A percentile compares a stretch with the other conserved stretches of the same genome.
phyloP scores from a whole-genome alignment of 2,329 filamentous ascomycete genomes.

The Blastomyces parvus region DNA sequence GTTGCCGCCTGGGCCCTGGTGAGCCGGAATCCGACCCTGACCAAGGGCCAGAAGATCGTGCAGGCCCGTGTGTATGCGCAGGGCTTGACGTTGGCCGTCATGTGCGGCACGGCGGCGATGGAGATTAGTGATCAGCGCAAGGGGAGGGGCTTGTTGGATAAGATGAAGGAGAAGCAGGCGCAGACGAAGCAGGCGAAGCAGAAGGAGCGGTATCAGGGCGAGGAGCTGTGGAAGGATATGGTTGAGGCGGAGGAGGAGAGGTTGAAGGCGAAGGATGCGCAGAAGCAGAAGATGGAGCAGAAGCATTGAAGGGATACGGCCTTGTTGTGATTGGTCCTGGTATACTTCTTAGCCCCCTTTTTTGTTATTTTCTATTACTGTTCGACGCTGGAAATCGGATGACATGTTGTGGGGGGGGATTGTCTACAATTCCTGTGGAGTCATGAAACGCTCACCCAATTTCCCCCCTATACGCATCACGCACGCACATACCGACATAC shows the following conservation, averaged over 20 bases:
- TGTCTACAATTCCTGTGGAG: background rate
- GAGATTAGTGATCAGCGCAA: conserved; percentile 70
- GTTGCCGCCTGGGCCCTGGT: conserved; percentile 64
- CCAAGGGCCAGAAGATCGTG: conserved; percentile 74
- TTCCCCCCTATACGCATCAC: background rate
- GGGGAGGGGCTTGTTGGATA: conserved; percentile 44
- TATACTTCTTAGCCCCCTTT: background rate
- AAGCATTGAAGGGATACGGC: background rate
- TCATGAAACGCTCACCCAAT: background rate
- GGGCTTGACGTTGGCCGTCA: conserved; percentile 72
- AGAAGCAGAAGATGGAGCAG: conserved; percentile 13
- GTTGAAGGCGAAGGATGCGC: conserved; percentile 27
- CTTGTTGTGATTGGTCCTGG: background rate
- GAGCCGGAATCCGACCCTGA: conserved; percentile 64
- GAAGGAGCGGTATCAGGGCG: conserved; percentile 75
- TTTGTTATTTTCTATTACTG: background rate
- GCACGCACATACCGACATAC: background rate
- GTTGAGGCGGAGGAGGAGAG: conserved; percentile 40
- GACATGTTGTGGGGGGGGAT: background rate
- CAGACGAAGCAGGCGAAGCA: conserved; percentile 74
- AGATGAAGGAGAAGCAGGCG: conserved; percentile 52
- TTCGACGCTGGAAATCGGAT: background rate
- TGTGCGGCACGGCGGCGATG: conserved; percentile 72
- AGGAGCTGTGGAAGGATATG: conserved; percentile 76
- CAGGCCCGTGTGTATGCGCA: conserved; percentile 93